A percentile compares a stretch with the other conserved stretches of the same genome.
phyloP scores from a whole-genome alignment of 2,329 filamentous ascomycete genomes.

The Botrytis elliptica region DNA sequence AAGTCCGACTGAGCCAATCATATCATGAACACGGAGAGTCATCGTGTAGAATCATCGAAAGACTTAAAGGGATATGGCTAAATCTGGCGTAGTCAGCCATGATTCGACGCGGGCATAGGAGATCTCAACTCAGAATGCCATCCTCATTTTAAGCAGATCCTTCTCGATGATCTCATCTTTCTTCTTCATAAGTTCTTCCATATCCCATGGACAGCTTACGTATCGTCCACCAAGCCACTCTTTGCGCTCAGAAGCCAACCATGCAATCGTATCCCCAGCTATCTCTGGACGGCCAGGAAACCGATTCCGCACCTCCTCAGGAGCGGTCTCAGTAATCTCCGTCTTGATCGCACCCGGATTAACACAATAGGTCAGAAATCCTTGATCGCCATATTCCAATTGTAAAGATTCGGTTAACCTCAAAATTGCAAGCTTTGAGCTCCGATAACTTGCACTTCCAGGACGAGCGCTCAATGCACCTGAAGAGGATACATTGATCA shows the following conservation, averaged over 20 bases:
- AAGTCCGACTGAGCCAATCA: neutral
- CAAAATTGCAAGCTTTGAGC: constrained; percentile 50
- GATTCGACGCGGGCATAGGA: neutral
- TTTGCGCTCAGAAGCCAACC: constrained; percentile 43
- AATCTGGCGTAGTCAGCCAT: neutral
- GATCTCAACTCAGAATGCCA: constrained; percentile 27
- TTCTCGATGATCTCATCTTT: constrained; percentile 45
- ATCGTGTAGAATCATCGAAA: neutral
- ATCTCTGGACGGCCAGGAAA: neutral
- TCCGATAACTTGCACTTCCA: constrained; percentile 45
- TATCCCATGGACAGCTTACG: constrained; percentile 47
- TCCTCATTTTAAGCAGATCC: constrained; percentile 39
- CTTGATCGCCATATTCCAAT: constrained; percentile 46
- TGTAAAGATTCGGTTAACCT: constrained; percentile 50
- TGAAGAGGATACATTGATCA: constrained; percentile 50
- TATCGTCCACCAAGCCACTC: constrained; percentile 50
- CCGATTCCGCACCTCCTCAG: neutral
- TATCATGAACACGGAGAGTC: neutral
- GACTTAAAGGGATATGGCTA: neutral
- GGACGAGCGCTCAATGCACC: constrained; percentile 42
- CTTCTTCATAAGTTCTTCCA: constrained; percentile 45
- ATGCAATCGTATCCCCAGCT: constrained; percentile 46
- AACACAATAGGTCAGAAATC: constrained; percentile 43
- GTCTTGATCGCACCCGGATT: constrained; percentile 42
- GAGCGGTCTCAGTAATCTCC: constrained; percentile 40